Base-by-base conservation (phyloP, 2,329 filamentous ascomycete species). In the Xylariales sp. region DNA sequence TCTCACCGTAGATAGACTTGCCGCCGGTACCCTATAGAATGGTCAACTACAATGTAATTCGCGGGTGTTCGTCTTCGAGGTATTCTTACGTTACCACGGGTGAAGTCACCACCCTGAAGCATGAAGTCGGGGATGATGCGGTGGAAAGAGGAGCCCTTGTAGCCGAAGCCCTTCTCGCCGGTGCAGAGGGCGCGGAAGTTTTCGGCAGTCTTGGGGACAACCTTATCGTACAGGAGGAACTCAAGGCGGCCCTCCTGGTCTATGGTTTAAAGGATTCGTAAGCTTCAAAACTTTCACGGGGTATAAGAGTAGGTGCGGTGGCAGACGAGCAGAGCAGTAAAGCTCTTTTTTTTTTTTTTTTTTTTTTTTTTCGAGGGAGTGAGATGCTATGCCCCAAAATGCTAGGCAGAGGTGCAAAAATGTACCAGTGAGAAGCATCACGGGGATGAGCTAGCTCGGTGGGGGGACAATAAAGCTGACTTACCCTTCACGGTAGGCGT, bases 101-200 rank as follows among this genome's bases (percentile, higher is more conserved):
- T 97, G 86, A 97, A 97, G 88, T 97, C 93, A 88, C 93, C 93
- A 81, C 93, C 94, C 88, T 97, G 94, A 77, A 97, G 91, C 94
- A 97, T 97, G 88, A 97, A 97, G 66, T 93, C 82, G 75, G 92
- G 92, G 83, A 97, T 97, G 83, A 97, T 91, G 77, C 94, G 93
- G 89, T 97, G 93, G 91, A 97, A 97, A 74, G 87, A 86, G 76
- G 93, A 96, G 79, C 89, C 89, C 81, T 88, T 82, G 87, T 97
- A 97, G 76, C 93, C 93, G 82, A 92, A 90, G 79, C 92, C 93
- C 84, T 93, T 89, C 86, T 92, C 87, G 75, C 86, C 87, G 72
- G 90, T 93, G 91, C 91, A 94, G 78, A 96, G 91, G 80, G 89
- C 89, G 75, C 87, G 88, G 90, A 97, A 97, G 89, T 96, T 96